These are phyloP conservation scores for Diaporthe aspalathi DNA, from an alignment of 2,329 filamentous ascomycete species.

Conservation along the genomic window DNA sequence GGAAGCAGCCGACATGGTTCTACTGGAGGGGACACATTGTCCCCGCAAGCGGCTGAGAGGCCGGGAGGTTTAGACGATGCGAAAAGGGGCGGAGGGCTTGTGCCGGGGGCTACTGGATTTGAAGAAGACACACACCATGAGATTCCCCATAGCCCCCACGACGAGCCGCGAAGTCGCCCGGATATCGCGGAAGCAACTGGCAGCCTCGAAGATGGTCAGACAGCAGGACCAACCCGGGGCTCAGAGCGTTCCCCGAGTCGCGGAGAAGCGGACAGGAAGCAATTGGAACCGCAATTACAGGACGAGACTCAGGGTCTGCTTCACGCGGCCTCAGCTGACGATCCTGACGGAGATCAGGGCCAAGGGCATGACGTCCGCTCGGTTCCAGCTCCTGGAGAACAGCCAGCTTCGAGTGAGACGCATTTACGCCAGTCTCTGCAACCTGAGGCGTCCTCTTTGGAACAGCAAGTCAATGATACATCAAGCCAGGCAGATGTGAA, in stretches of 20 bases:
- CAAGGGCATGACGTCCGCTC: background rate
- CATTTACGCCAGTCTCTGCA: background rate
- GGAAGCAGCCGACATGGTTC: slow-evolving; percentile 1
- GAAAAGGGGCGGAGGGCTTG: background rate
- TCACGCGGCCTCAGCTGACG: background rate
- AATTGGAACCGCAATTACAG: background rate
- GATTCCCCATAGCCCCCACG: background rate
- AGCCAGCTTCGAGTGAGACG: background rate
- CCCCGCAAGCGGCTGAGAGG: background rate
- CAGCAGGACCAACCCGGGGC: background rate
- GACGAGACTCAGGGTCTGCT: background rate
- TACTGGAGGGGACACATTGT: slow-evolving; percentile 10
- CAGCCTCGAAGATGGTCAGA: background rate
- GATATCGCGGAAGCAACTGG: background rate
- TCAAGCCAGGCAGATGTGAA: background rate
- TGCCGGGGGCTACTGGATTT: background rate
- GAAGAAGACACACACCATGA: background rate
- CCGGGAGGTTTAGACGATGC: background rate
- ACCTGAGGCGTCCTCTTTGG: background rate
- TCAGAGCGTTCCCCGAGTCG: background rate
- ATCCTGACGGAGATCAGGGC: background rate
- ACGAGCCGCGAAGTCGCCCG: background rate
- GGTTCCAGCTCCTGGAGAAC: background rate
- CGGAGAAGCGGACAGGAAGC: background rate
- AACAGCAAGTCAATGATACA: background rate